Evolutionary conservation across 352 stramenopile species (phyloP), one percentile per base, ranked within the genome.

Genomic region (Elongisporangium senticosum): DNA sequence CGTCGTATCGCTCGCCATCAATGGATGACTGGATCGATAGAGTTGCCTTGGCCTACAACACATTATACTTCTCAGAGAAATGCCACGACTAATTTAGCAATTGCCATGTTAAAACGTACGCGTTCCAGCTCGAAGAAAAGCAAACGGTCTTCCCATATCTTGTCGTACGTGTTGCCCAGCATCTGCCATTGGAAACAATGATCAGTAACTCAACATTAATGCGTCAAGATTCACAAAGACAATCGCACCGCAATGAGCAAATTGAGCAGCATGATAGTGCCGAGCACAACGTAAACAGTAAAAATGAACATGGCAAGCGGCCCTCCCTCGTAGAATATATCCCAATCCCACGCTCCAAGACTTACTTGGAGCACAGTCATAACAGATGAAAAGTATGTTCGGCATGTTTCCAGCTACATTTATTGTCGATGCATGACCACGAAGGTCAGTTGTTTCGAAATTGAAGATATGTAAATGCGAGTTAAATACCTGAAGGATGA

Each of bases 161-260:
- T 90, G 69, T 93, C 78, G 69, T 93, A 93, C 7, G 81, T 93
- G 59, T 88, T 90, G 8, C 81, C 83, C 49, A 91, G 74, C 83
- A 93, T 91, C 83, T 93, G n/a, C 1, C 15, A 43, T 43, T n/a
- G n/a, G n/a, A n/a, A n/a, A n/a, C n/a, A n/a, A n/a, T n/a, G 24
- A 5, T 55, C 15, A 24, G n/a, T 33, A 54, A 8, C 11, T 21
- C 7, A 60, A 56, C 13, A 53, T 28, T 19, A 8, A 28, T 37
- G n/a, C 21, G 22, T 20, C 11, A n/a, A n/a, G n/a, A n/a, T n/a
- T 24, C 7, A 37, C 20, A 28, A 40, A 47, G 23, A 47, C 48
- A 13, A 15, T 37, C 71, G 17, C 64, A 93, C 83, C 53, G 83
- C 83, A 24, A 93, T 78, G 7, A 93, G 68, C 24, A 91, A 57